phyloP scores from a whole-genome alignment of 108 stramenopile genomes.

The Cyclotella atomus region DNA sequence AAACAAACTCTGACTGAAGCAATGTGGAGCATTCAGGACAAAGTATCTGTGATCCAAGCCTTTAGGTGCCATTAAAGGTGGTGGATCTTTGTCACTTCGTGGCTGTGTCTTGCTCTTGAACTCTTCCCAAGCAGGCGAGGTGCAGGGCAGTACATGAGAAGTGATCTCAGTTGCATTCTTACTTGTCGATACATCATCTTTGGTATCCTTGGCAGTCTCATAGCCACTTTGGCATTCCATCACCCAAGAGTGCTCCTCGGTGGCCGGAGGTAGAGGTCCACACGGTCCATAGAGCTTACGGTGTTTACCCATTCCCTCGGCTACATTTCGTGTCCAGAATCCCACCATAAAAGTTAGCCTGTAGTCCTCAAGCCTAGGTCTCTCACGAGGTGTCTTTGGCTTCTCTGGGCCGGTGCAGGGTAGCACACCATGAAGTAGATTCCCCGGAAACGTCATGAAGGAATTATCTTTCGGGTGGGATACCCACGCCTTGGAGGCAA shows the following conservation, averaged over 20 bases:
- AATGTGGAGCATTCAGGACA: slow-evolving; percentile 73
- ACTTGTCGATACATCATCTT: neutral
- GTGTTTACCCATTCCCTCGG: slow-evolving; percentile 66
- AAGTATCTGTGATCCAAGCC: slow-evolving; percentile 84
- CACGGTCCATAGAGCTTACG: slow-evolving; percentile 81
- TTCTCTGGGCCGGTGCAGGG: slow-evolving; percentile 66
- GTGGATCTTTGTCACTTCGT: neutral
- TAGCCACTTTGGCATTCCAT: slow-evolving; percentile 37
- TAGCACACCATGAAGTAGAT: slow-evolving; percentile 84
- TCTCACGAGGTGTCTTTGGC: neutral
- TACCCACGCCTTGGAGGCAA: slow-evolving; percentile 59
- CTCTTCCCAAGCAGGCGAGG: slow-evolving; percentile 79
- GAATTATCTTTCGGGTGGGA: slow-evolving; percentile 66
- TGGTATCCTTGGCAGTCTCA: neutral
- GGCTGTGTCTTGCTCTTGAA: slow-evolving; percentile 9
- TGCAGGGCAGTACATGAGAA: slow-evolving; percentile 35
- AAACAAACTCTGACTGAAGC: slow-evolving; percentile 57
- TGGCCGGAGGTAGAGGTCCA: slow-evolving; percentile 77
- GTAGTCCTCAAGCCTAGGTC: neutral
- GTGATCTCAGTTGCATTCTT: neutral
- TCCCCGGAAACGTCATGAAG: slow-evolving; percentile 79
- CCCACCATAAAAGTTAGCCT: slow-evolving; percentile 84
- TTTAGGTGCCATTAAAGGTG: slow-evolving; percentile 49
- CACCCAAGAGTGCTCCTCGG: slow-evolving; percentile 74
- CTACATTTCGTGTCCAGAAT: slow-evolving; percentile 87